phyloP scores from a whole-genome alignment of 768 basidiomycete species.

The Coprinopsis cinerea region DNA sequence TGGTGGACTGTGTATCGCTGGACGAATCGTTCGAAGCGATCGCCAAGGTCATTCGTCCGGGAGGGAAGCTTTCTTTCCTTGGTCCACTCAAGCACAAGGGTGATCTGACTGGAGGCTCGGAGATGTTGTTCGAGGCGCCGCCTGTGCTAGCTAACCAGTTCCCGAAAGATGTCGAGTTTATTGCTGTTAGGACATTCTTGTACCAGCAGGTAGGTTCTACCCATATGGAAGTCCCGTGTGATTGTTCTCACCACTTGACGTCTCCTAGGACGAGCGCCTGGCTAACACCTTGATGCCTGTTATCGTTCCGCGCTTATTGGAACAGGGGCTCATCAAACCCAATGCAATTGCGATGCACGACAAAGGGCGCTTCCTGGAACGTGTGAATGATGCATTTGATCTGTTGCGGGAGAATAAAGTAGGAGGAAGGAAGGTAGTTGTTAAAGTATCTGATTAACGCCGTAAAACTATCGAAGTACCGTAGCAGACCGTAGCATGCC shows the following conservation, averaged over 20 bases:
- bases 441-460: conserved; percentile 23
- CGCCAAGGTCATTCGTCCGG: conserved; percentile 29
- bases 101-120: background rate
- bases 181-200: conserved; percentile 36
- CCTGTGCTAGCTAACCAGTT: conserved; percentile 19
- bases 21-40: conserved; percentile 30
- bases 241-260: background rate
- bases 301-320: conserved; percentile 38
- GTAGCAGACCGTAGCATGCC: too few relatives aligned
- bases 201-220: conserved; percentile 33
- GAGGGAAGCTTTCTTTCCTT: conserved; percentile 37
- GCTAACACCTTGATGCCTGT: conserved; percentile 40
- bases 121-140: background rate
- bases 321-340: conserved; percentile 33
- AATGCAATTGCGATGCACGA: conserved; percentile 35
- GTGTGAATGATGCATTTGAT: conserved; percentile 36
- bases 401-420: conserved; percentile 41
- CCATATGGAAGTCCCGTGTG: background rate
- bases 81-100: conserved; percentile 41
- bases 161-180: conserved; percentile 27
- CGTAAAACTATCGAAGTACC: background rate
- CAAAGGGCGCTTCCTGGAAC: conserved; percentile 35
- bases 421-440: conserved; percentile 45
- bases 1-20: conserved; percentile 34
- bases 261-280: conserved; percentile 32